These are phyloP conservation scores for Dryas alaskensis DNA, from an alignment of 306 rosid species.

Conservation along the genomic window DNA sequence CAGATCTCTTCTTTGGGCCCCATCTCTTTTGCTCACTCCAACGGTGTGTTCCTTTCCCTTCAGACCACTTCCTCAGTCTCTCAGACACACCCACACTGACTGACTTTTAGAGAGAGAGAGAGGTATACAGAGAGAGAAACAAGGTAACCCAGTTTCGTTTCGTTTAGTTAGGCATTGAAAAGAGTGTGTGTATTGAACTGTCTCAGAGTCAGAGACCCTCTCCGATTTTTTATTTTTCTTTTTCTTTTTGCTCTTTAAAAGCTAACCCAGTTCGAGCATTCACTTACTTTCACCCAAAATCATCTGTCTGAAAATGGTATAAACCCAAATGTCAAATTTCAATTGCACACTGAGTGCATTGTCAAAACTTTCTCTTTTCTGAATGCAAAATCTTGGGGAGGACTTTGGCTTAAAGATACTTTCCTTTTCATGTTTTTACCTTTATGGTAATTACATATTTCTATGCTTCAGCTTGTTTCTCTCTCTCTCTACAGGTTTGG, in stretches of 20 bases:
- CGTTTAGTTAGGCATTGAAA: conserved; percentile 22
- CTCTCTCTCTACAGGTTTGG: conserved; percentile 18
- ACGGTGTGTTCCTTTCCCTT: conserved; percentile 46
- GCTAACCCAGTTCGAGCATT: background rate
- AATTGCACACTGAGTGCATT: background rate
- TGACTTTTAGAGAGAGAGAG: conserved; percentile 21
- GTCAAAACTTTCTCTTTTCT: background rate
- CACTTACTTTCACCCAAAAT: conserved; percentile 12
- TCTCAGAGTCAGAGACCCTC: background rate
- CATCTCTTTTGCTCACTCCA: conserved; percentile 33
- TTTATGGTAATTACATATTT: background rate
- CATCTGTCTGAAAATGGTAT: conserved; percentile 23
- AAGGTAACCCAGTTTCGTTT: conserved; percentile 42
- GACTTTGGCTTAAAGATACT: conserved; percentile 21
- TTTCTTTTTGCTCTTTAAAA: background rate
- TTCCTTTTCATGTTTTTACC: conserved; percentile 9
- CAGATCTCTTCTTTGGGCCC: conserved; percentile 71
- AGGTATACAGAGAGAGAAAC: conserved; percentile 21
- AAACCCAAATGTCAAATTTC: conserved; percentile 11
- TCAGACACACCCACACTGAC: conserved; percentile 37
- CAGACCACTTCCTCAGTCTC: conserved; percentile 47
- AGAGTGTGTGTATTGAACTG: conserved; percentile 3
- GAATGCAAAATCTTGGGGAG: conserved; percentile 11
- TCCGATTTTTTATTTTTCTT: conserved; percentile 9
- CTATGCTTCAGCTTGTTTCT: background rate